phyloP scores from a whole-genome alignment of 352 stramenopile species.

The Phytophthora vignae region DNA sequence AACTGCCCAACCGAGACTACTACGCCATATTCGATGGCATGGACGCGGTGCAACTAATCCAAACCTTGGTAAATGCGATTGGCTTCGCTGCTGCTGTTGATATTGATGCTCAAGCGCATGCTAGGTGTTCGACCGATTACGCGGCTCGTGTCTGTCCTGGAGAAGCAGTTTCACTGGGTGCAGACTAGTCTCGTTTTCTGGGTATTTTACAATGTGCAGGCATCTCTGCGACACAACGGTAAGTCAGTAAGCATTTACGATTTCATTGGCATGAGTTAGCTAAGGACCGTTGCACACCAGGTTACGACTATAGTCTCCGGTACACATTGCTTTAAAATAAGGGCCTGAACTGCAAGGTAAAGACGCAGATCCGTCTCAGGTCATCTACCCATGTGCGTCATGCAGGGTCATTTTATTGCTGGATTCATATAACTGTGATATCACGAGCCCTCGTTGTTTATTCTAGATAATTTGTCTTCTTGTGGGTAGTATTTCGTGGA shows the following conservation, averaged over 20 bases:
- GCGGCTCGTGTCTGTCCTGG: not conserved
- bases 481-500: not conserved
- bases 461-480: too few relatives aligned
- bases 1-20: not conserved
- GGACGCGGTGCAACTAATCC: not conserved
- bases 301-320: not conserved
- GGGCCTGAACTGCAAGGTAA: too few relatives aligned
- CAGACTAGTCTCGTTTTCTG: not conserved
- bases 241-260: not conserved
- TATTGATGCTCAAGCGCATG: not conserved
- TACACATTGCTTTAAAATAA: too few relatives aligned
- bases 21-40: not conserved
- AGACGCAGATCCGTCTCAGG: too few relatives aligned
- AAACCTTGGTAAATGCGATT: not conserved
- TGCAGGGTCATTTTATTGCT: too few relatives aligned
- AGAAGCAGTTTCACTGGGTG: not conserved
- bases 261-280: not conserved
- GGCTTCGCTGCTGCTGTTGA: not conserved
- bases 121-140: not conserved
- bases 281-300: not conserved
- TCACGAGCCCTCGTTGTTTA: not conserved
- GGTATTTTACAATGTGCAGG: constrained; percentile 1
- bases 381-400: too few relatives aligned
- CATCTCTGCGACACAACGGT: not conserved
- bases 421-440: not conserved